Base-by-base conservation (phyloP, 768 basidiomycete species). In the Naematelia aurantialba region DNA sequence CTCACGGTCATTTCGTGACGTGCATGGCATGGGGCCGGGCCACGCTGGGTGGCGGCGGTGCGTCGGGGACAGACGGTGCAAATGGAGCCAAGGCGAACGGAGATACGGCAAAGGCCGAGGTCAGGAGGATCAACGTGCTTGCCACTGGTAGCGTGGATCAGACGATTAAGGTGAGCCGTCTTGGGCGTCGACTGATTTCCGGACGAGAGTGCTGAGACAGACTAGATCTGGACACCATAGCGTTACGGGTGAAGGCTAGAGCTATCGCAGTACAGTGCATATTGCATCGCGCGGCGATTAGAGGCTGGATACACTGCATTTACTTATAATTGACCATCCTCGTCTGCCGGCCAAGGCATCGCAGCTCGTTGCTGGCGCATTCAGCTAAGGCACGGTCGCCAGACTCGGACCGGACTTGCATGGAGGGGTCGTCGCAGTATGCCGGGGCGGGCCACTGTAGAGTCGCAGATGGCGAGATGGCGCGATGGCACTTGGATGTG, bases 1-100 rank as follows among this genome's bases (percentile, higher is more conserved):
- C 91, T 2, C 91, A 93, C 74, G 83, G 82, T 27, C 88, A 89
- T 70, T 91, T 91, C 70, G 86, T 92, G 12, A 83, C 86, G 27
- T 86, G 85, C 21, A 82, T 92, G 56, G 81, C 86, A 13, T 93
- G 91, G 90, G 89, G 89, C 39, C 79, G 87, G 61, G 69, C 80
- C 29, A 34, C 68, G 29, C 60, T 72, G 25, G 68, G 74, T 56
- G 79, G 71, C 17, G 61, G 66, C 34, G 72, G 53, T 48, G 68
- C 56, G 56, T n/a, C n/a, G n/a, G 60, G 26, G 13, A 14, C 49
- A 8, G 12, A 45, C 27, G 45, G 8, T 12, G 59, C 53, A 1
- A 73, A 63, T 58, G 70, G 60, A 12, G 46, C 14, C 12, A 58
- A 56, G 55, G 55, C 26, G 21, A 60, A 61, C 48, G 61, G 51